Conservation (phyloP, 805 yeast species). For the Pichia pseudocactophila region DNA sequence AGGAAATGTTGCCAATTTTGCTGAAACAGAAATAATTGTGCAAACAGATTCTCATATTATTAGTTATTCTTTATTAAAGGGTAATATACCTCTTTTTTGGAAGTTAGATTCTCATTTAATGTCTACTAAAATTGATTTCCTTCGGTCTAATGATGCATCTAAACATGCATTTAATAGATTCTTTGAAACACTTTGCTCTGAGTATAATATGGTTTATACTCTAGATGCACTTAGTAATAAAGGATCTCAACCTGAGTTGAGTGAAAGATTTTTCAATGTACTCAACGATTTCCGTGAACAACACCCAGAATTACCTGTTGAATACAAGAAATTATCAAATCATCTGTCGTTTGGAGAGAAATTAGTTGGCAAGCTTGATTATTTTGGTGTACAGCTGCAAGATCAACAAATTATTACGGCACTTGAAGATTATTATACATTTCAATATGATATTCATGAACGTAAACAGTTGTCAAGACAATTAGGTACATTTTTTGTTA, state of each 20-base stretch:
- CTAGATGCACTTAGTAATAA: slow-evolving; percentile 38
- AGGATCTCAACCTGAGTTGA: slow-evolving; percentile 38
- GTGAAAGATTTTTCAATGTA: slow-evolving; percentile 29
- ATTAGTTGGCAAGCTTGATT: slow-evolving; percentile 25
- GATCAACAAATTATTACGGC: slow-evolving; percentile 18
- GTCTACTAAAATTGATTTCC: slow-evolving; percentile 37
- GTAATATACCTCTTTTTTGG: slow-evolving; percentile 51
- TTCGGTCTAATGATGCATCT: slow-evolving; percentile 45
- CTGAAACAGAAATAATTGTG: slow-evolving; percentile 42
- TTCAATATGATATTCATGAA: slow-evolving; percentile 32
- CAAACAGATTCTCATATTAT: slow-evolving; percentile 28
- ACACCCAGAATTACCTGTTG: slow-evolving; percentile 8
- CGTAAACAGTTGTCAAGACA: slow-evolving; percentile 36
- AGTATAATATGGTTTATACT: slow-evolving; percentile 42
- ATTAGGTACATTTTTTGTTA: slow-evolving; percentile 41
- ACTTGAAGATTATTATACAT: slow-evolving; percentile 38
- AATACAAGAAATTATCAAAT: slow-evolving; percentile 30
- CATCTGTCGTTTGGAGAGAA: slow-evolving; percentile 24
- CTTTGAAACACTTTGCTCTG: slow-evolving; percentile 37
- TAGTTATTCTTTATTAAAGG: slow-evolving; percentile 38
- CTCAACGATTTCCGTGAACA: slow-evolving; percentile 11
- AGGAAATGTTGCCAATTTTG: slow-evolving; percentile 52
- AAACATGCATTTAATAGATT: slow-evolving; percentile 44
- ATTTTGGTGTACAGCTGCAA: slow-evolving; percentile 15
- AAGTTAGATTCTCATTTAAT: slow-evolving; percentile 38